Base-by-base conservation (phyloP, 1,284 basidiomycete genomes). In the Irpex sp. region DNA sequence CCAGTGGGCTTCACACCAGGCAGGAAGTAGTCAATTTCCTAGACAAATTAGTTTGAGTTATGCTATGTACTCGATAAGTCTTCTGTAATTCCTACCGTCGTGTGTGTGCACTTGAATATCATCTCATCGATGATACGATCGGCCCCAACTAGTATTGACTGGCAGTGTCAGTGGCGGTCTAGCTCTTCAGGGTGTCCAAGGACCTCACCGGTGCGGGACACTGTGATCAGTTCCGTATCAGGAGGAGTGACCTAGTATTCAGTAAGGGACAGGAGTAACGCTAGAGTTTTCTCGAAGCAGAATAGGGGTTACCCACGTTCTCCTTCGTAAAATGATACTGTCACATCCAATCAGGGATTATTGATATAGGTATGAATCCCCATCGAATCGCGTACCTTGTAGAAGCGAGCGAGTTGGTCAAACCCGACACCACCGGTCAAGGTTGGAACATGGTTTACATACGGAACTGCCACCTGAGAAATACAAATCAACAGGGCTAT, bases 11-110 rank as follows among this genome's bases (percentile, higher is more conserved):
- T 76, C 21, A 84, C 68, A 17, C 80, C 81, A 3, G 80, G 81
- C 13, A 82, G 69, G 62, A 84, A 78, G 75, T 82, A 83, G 66
- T 83, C 81, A 53, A 82, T 81, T 65, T 79, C 79, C 80, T 79
- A 60, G 0, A 9, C 11, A 54, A 33, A 36, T 17, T 55, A 3
- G 19, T 17, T 31, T 26, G 37, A 46, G 9, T 15, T 6, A 33
- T 1, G 33, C 21, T 26, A 11, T 47, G n/a, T 13, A 6, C 3
- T 31, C 1, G 54, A 33, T 37, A 15, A 26, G 11, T 58, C 13
- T 36, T 13, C n/a, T 17, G n/a, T 1, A 13, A 31, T 15, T 9
- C 74, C 36, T 61, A 79, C 79, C 51, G 74, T 77, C 5, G 79
- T 80, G 65, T 80, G 79, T 9, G 73, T 77, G 67, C 75, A 79